Evolutionary conservation across 176 grass and related monocot species (phyloP), one percentile per base, ranked within the genome.

Genomic region (Lolium rigidum): DNA sequence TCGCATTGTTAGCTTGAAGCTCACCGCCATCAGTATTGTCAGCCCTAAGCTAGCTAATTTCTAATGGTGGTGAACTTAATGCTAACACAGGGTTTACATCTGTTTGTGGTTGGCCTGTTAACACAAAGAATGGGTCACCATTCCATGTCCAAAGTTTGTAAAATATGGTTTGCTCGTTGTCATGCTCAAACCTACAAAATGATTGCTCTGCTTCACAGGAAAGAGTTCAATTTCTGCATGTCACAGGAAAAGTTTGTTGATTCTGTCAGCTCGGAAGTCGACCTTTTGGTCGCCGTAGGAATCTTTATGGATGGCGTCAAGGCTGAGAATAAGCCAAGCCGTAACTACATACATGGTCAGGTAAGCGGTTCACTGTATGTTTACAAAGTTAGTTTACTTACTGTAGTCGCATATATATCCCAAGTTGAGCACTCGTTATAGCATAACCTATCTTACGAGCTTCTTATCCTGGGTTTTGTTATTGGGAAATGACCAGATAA

Each of bases 381-480:
- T 12, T 74, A 26, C 71, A 51, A 17, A 17, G 52, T 17, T 18
- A 55, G 52, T 1, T 55, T 5, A 5, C 15, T 55, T 4, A 7
- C 4, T 31, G 47, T 11, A 26, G 10, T 50, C 10, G 11, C n/a
- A 22, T 74, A 26, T 39, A 26, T 86, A 25, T 80, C 3, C 5
- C 71, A n/a, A n/a, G n/a, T n/a, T 39, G 38, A 3, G 5, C 38
- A 61, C 68, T 25, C 9, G 13, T n/a, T 14, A 50, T 3, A 8
- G 8, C 8, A 77, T 25, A 50, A 48, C 24, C 10, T 48, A 10
- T 48, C 49, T 6, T 48, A 44, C 35, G 16, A 4, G 11, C 9
- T n/a, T n/a, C 20, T 69, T 68, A 59, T 76, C 70, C 22, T 56
- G 26, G 28, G 44, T 81, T 48, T 54, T 20, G 20, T 74, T 67